Evolutionary conservation across 768 basidiomycete genomes (phyloP).

Genomic region (Suillus spraguei): DNA sequence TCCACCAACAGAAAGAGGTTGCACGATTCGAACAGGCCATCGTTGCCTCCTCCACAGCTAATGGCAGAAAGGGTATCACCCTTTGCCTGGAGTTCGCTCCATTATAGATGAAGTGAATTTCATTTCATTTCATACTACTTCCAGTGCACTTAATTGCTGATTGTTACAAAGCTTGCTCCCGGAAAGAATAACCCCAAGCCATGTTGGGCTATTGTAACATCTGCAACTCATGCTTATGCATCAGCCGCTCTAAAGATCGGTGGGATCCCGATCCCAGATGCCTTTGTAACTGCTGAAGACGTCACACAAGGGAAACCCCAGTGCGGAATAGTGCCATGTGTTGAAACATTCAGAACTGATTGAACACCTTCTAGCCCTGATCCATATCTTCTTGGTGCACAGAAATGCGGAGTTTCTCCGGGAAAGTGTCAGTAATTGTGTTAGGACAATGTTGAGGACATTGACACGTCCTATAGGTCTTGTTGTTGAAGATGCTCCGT

Average conservation of each 20-base stretch:
- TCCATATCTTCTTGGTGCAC: conserved; percentile 87
- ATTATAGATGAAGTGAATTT: conserved; percentile 56
- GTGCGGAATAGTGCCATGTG: conserved; percentile 34
- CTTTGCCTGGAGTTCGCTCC: conserved; percentile 70
- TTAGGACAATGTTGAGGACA: conserved; percentile 23
- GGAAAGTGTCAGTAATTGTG: conserved; percentile 51
- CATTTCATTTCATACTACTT: background rate
- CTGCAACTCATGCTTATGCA: conserved; percentile 80
- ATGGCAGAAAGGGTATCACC: conserved; percentile 64
- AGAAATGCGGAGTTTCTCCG: conserved; percentile 64
- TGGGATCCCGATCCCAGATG: conserved; percentile 67
- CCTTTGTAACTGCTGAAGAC: conserved; percentile 83
- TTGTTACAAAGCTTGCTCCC: conserved; percentile 29
- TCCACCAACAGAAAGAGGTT: conserved; percentile 62
- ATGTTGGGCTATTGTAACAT: conserved; percentile 87
- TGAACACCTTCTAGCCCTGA: conserved; percentile 63
- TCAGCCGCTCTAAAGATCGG: conserved; percentile 66
- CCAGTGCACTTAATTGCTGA: conserved; percentile 37
- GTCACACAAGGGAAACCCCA: conserved; percentile 82
- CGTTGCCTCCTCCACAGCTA: conserved; percentile 54
- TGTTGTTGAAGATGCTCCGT: conserved; percentile 92
- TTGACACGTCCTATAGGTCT: conserved; percentile 48
- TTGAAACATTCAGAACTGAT: conserved; percentile 4
- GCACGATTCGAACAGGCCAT: conserved; percentile 82
- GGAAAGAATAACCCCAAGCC: conserved; percentile 49